Evolutionary conservation across 164 flowering plant genomes (phyloP), one percentile per base, ranked within the genome.

Genomic region (Saururus chinensis): DNA sequence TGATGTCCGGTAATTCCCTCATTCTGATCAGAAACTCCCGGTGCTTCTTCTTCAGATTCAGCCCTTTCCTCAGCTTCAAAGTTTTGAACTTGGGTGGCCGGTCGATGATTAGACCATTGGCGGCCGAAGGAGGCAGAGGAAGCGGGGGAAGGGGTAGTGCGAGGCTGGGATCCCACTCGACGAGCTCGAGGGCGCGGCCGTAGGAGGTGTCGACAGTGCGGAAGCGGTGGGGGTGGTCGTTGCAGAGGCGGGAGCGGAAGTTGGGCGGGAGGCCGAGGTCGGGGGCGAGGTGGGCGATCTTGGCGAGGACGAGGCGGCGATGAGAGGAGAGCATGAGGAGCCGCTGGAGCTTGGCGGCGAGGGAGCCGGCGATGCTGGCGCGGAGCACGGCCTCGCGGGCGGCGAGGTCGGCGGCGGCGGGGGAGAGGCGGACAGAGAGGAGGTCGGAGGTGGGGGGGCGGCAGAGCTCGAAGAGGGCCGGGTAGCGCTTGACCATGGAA

Each of bases 101-200:
- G 54, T 90, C 97, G 1, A 88, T 87, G 20, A 90, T 90, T 68
- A 81, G 68, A 19, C 62, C 85, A 9, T 37, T 66, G 6, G 75
- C 37, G 37, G 37, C 37, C 6, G 37, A 30, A 30, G 37, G 24
- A n/a, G 62, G 53, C 55, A 45, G 66, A 19, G 67, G 66, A 23
- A 64, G 65, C 11, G 7, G 20, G 42, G 86, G 82, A 26, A 85
- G 41, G 24, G 82, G 81, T 22, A 67, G 58, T 1, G 97, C 95
- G 54, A 90, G 73, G 26, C 64, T 5, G 1, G 77, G 62, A 56
- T 88, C 86, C 95, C 99, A 90, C 0, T 78, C 60, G 9, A 90
- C 93, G 57, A 93, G 96, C 75, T 93, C 95, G 17, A 93, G 88
- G 0, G 96, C 96, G 5, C 92, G 85, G 20, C 99, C 99, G 65